Base-by-base conservation (phyloP, 352 stramenopile species). In the Phytophthora crassamura region DNA sequence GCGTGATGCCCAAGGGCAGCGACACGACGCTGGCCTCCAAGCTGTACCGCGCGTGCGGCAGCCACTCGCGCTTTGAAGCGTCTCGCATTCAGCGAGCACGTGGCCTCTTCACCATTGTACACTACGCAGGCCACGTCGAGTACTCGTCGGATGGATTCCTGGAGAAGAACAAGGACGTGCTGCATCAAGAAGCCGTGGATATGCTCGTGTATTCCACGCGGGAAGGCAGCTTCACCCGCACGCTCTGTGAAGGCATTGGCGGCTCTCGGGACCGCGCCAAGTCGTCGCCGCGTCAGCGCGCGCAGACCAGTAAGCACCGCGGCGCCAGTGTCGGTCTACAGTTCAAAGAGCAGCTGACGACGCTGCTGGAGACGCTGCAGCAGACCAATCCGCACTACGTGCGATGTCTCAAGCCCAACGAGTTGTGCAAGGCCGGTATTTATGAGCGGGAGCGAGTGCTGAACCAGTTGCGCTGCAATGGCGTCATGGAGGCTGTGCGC, bases 361-460 rank as follows among this genome's bases (percentile, higher is more conserved):
- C 80, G 5, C 69, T 95, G 53, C 57, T 95, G 11, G 85, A 94
- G 45, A 90, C 78, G 11, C 55, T 96, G 6, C 74, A 87, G 34
- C 64, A 82, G 32, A 94, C 86, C 1, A 89, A 87, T 18, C 83
- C 89, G 2, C 89, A 97, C 60, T 97, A 97, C 51, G 90, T 97
- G 25, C 84, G 91, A 25, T 97, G 90, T 38, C 65, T 97, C 28
- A 97, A 97, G 70, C 91, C 91, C 4, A 97, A 97, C 64, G 89
- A 97, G 10, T 35, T 74, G 2, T 90, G 81, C 33, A 75, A 80
- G 39, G 75, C 87, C 3, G 55, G 70, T 0, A 62, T 82, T 39
- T 96, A 91, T 38, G 71, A 89, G 39, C 69, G 75, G 7, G 77
- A 91, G 14, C 81, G 88, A 30, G 88, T 97, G 15, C 49, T 91